phyloP scores from a whole-genome alignment of 2,329 filamentous ascomycete species.

The Exophiala oligosperma region DNA sequence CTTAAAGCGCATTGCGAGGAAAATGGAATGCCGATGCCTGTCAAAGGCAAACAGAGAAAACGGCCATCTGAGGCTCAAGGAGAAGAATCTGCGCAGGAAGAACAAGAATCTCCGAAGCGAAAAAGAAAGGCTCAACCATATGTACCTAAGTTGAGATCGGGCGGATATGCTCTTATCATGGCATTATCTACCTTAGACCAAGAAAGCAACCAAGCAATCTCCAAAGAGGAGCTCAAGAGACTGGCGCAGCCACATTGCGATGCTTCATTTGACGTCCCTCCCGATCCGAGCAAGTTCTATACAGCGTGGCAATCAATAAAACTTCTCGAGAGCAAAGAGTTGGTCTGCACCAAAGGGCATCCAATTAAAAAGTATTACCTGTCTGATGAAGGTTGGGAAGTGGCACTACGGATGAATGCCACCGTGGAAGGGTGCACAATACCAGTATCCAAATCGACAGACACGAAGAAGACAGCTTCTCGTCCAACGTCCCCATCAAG shows the following conservation, averaged over 20 bases:
- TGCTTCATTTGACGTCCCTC: conserved; percentile 68
- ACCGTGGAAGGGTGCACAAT: conserved; percentile 8
- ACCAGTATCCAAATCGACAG: conserved; percentile 1
- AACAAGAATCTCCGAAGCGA: conserved; percentile 49
- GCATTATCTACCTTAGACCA: conserved; percentile 63
- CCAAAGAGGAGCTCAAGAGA: conserved; percentile 68
- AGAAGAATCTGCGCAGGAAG: conserved; percentile 33
- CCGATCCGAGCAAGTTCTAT: conserved; percentile 68
- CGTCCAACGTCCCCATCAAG: neutral
- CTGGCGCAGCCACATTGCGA: conserved; percentile 71
- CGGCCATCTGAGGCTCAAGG: conserved; percentile 35
- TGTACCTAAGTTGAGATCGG: conserved; percentile 70
- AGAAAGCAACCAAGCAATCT: conserved; percentile 57
- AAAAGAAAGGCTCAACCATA: conserved; percentile 64
- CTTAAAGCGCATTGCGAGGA: conserved; percentile 59
- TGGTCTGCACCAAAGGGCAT: conserved; percentile 70
- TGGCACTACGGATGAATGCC: conserved; percentile 54
- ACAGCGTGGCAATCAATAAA: conserved; percentile 86
- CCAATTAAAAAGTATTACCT: conserved; percentile 68
- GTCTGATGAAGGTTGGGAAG: conserved; percentile 77
- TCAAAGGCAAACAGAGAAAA: conserved; percentile 40
- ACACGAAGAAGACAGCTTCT: conserved; percentile 1
- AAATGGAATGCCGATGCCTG: conserved; percentile 68
- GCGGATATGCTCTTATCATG: conserved; percentile 70
- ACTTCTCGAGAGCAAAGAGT: conserved; percentile 69